These are phyloP conservation scores for Botrytis paeoniae DNA, from an alignment of 2,329 filamentous ascomycete genomes.

Conservation along the genomic window DNA sequence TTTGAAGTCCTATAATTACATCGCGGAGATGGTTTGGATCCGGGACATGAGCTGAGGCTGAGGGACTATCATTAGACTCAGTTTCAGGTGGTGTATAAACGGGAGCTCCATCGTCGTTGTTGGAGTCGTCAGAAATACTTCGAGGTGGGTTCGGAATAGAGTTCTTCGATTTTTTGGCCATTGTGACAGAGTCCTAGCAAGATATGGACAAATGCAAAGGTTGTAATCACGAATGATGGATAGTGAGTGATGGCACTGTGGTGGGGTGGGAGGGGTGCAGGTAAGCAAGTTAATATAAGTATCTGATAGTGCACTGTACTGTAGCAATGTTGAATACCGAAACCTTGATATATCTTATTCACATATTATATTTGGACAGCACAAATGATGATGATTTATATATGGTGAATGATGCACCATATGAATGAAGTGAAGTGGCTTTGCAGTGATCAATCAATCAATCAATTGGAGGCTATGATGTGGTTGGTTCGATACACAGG, in stretches of 20 bases:
- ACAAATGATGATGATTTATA: neutral
- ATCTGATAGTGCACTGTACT: neutral
- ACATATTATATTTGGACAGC: neutral
- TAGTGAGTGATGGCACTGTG: neutral
- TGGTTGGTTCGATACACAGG: neutral
- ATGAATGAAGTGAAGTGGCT: slow-evolving; percentile 1
- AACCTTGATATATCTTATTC: neutral
- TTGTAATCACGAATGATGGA: neutral
- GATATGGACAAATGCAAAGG: neutral
- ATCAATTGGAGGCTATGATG: neutral
- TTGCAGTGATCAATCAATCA: neutral
- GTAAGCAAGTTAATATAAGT: slow-evolving; percentile 3
- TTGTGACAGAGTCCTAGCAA: neutral
- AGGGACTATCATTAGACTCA: neutral
- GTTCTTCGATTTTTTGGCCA: slow-evolving; percentile 1
- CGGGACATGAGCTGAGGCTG: neutral
- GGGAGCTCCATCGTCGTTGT: slow-evolving; percentile 4
- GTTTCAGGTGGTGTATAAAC: slow-evolving; percentile 14
- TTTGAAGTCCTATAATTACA: neutral
- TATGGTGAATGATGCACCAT: neutral
- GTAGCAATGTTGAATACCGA: neutral
- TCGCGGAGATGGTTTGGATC: neutral
- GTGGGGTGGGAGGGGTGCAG: neutral
- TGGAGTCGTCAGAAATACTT: neutral
- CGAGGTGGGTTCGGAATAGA: neutral